Evolutionary conservation across 2,329 filamentous ascomycete species (phyloP).

Genomic region (Chaetothyriales sp.): DNA sequence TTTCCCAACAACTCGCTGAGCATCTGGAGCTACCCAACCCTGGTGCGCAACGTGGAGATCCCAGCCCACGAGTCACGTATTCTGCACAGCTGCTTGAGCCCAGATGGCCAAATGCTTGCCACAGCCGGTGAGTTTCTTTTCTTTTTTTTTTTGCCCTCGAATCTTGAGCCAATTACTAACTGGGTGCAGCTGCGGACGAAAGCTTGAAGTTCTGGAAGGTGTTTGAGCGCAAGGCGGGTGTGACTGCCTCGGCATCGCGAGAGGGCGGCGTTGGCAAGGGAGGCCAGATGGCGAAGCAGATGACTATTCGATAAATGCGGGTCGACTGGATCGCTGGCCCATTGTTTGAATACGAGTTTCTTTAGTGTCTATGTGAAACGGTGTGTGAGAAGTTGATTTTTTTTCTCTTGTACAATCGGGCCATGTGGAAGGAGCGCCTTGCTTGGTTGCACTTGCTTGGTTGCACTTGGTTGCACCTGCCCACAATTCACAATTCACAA

Average conservation of each 20-base stretch:
- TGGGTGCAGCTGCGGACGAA: slow-evolving; percentile 64
- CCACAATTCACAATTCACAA: neutral
- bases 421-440: neutral
- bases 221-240: slow-evolving; percentile 92
- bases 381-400: neutral
- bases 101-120: slow-evolving; percentile 93
- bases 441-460: too few relatives aligned
- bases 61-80: slow-evolving; percentile 94
- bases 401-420: neutral
- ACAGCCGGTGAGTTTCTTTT: slow-evolving; percentile 54
- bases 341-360: neutral
- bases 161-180: slow-evolving; percentile 4
- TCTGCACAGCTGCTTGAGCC: slow-evolving; percentile 89
- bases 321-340: neutral
- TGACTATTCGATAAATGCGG: slow-evolving; percentile 63
- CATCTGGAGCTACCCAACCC: slow-evolving; percentile 96
- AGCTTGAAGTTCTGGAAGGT: slow-evolving; percentile 99
- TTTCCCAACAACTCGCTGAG: slow-evolving; percentile 99
- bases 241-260: slow-evolving; percentile 45
- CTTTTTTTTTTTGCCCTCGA: neutral
- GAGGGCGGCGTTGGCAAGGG: slow-evolving; percentile 57
- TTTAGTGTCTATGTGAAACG: neutral
- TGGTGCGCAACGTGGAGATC: slow-evolving; percentile 95
- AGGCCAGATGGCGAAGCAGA: slow-evolving; percentile 80
- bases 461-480: neutral